These are phyloP conservation scores for Elaeis guineensis DNA, from an alignment of 176 grass and related monocot species.

Conservation along the genomic window DNA sequence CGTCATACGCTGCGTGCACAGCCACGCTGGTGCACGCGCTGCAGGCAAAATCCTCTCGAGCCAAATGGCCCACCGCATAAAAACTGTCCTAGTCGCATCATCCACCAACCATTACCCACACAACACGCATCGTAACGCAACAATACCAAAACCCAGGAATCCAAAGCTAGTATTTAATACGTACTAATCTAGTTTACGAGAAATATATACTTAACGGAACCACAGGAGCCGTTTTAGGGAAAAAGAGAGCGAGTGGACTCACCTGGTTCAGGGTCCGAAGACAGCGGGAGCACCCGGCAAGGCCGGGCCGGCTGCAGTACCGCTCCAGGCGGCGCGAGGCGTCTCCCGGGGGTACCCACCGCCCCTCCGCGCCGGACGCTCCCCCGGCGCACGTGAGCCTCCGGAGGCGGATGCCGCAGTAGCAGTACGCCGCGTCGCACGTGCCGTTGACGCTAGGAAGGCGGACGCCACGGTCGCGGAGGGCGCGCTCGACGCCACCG, in stretches of 20 bases:
- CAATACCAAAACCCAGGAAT: slow-evolving; percentile 3
- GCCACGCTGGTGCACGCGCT: too few relatives aligned
- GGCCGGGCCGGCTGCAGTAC: slow-evolving; percentile 43
- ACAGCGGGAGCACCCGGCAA: slow-evolving; percentile 63
- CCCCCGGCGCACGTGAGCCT: slow-evolving; percentile 40
- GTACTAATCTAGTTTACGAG: neutral
- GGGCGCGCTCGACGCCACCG: slow-evolving; percentile 47
- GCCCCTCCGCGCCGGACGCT: slow-evolving; percentile 4
- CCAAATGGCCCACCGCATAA: too few relatives aligned
- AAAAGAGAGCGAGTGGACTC: slow-evolving; percentile 3
- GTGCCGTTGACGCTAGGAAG: slow-evolving; percentile 57
- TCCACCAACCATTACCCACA: neutral
- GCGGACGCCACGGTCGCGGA: slow-evolving; percentile 31
- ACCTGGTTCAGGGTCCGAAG: slow-evolving; percentile 64
- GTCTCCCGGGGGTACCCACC: slow-evolving; percentile 28
- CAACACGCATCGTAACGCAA: slow-evolving; percentile 16
- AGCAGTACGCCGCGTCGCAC: slow-evolving; percentile 72
- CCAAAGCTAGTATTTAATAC: slow-evolving; percentile 12
- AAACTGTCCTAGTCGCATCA: too few relatives aligned
- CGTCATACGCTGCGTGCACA: too few relatives aligned
- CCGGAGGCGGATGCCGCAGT: slow-evolving; percentile 70
- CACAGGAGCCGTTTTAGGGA: too few relatives aligned
- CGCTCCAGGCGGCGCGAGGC: slow-evolving; percentile 35
- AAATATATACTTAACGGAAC: too few relatives aligned
- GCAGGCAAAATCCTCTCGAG: too few relatives aligned